Evolutionary conservation across 805 yeast species (phyloP).

Genomic region (Yarrowia bubula): DNA sequence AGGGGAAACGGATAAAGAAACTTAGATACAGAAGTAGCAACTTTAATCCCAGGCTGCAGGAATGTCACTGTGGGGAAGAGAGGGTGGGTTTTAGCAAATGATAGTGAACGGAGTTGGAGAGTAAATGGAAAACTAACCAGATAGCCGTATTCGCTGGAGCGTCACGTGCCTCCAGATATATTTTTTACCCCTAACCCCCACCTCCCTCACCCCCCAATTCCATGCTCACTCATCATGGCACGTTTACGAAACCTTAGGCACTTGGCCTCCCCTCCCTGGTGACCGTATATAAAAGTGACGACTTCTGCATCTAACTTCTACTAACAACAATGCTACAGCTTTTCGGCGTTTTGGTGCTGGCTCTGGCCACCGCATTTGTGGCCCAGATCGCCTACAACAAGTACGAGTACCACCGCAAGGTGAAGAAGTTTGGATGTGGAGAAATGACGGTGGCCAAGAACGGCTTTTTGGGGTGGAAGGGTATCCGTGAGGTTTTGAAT

Average conservation of each 20-base stretch:
- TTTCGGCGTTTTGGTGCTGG: constrained; percentile 5
- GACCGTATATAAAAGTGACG: not conserved
- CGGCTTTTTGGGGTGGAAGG: constrained; percentile 21
- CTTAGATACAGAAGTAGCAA: not conserved
- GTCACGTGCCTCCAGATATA: not conserved
- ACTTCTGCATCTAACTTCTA: no score
- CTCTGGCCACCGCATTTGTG: not conserved
- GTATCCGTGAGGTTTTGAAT: not conserved
- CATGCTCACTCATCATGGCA: constrained; percentile 7
- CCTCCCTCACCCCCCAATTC: not conserved
- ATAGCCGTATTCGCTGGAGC: not conserved
- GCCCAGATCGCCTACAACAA: constrained; percentile 21
- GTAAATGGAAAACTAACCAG: not conserved
- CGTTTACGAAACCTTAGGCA: not conserved
- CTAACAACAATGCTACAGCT: constrained; percentile 5
- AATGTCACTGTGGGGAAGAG: constrained; percentile 3
- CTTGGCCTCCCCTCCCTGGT: not conserved
- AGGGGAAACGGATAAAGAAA: constrained; percentile 8
- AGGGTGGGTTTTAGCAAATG: not conserved
- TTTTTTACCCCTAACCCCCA: no score
- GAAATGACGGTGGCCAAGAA: not conserved
- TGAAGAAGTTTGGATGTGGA: constrained; percentile 16
- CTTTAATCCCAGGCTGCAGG: not conserved
- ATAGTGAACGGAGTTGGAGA: not conserved
- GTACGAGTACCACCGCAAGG: constrained; percentile 18